Conservation (phyloP, 768 basidiomycete species). For the Leccinum broughii region DNA sequence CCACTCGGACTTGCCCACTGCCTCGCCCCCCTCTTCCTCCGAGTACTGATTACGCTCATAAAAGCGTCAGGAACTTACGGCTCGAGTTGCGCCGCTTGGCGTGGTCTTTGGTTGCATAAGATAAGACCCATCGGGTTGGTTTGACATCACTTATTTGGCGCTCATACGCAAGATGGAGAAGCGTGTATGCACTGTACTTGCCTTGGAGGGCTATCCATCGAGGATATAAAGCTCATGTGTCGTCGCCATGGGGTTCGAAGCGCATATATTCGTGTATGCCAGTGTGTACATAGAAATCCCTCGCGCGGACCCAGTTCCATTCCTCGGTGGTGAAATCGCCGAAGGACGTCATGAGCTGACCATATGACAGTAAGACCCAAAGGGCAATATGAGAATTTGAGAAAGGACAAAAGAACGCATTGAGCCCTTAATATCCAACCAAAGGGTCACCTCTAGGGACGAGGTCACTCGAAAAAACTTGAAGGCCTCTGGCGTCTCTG, state of each 20-base stretch:
- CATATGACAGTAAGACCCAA: conserved; percentile 8
- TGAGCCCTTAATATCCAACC: conserved; percentile 49
- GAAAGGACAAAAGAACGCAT: conserved; percentile 29
- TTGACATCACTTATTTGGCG: no score
- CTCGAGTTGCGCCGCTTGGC: conserved; percentile 24
- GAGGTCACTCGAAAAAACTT: conserved; percentile 29
- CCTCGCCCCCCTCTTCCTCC: conserved; percentile 8
- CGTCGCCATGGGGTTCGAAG: conserved; percentile 43
- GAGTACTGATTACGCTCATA: conserved; percentile 23
- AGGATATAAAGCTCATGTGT: conserved; percentile 50
- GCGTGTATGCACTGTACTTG: conserved; percentile 10
- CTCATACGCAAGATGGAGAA: no score
- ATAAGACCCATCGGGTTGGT: no score
- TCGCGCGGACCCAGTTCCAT: conserved; percentile 53
- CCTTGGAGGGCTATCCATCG: conserved; percentile 54
- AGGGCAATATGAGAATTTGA: background rate
- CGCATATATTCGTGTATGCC: conserved; percentile 36
- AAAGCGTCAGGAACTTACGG: conserved; percentile 23
- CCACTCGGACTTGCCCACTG: conserved; percentile 1
- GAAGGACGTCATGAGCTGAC: conserved; percentile 45
- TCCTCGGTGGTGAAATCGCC: conserved; percentile 47
- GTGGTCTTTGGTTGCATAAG: background rate
- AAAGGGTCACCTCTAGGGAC: conserved; percentile 48
- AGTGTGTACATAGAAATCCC: conserved; percentile 18
- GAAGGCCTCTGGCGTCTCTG: conserved; percentile 45